phyloP scores from a whole-genome alignment of 169 alveolate genomes.

The Besnoitia besnoiti region DNA sequence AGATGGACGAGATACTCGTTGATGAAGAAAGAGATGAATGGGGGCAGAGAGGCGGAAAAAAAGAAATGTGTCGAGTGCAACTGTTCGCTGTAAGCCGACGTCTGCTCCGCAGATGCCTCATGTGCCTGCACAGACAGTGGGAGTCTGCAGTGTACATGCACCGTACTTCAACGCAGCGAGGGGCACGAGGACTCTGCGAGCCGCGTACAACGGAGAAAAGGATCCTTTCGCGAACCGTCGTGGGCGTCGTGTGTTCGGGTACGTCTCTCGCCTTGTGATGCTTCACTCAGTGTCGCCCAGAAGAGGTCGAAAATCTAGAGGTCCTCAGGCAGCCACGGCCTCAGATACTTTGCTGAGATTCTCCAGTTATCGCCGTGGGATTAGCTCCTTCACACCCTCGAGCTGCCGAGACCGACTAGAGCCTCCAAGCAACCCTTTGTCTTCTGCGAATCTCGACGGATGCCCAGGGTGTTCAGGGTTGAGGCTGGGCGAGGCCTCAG shows the following conservation, averaged over 20 bases:
- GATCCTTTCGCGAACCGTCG: constrained; percentile 8
- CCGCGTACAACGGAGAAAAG: not conserved
- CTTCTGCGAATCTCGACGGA: no score
- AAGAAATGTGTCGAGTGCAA: not conserved
- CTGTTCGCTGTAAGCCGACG: constrained; percentile 7
- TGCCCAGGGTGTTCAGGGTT: no score
- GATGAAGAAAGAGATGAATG: not conserved
- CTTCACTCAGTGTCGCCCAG: no score
- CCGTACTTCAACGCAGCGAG: not conserved
- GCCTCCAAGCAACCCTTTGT: no score
- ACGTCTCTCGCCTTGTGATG: not conserved
- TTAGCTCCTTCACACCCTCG: no score
- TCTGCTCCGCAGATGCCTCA: not conserved
- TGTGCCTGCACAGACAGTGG: not conserved
- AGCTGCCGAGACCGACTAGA: no score
- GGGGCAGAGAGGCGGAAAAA: not conserved
- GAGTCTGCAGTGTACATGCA: not conserved
- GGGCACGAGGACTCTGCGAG: not conserved
- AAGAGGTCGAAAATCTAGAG: no score
- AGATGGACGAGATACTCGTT: no score
- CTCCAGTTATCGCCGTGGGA: no score
- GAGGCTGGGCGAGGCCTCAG: no score
- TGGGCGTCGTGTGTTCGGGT: constrained; percentile 29
- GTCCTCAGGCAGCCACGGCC: no score
- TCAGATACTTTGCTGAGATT: no score